Evolutionary conservation across 148 eudicot genomes (phyloP).

Genomic region (Salicornia ramosissima): DNA sequence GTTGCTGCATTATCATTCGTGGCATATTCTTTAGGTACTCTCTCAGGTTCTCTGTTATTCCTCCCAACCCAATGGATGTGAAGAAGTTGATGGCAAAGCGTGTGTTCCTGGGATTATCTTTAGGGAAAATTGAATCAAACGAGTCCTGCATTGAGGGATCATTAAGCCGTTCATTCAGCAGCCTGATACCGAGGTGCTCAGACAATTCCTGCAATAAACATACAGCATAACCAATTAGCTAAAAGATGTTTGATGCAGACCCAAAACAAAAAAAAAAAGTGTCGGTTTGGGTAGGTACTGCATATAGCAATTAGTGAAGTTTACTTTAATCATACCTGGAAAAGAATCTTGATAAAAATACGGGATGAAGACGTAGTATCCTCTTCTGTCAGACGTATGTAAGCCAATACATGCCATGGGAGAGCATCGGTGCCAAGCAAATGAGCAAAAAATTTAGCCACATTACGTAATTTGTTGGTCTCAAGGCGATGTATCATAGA

Average conservation of each 20-base stretch:
- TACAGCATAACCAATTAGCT: not conserved
- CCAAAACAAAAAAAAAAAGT: not conserved
- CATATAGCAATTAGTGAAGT: not conserved
- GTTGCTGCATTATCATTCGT: conserved; percentile 80
- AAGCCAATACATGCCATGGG: conserved; percentile 83
- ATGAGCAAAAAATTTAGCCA: conserved; percentile 92
- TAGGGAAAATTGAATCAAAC: conserved; percentile 74
- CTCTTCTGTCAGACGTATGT: conserved; percentile 84
- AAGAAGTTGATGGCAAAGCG: conserved; percentile 82
- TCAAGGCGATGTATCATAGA: conserved; percentile 96
- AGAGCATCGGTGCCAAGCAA: conserved; percentile 81
- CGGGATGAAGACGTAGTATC: conserved; percentile 93
- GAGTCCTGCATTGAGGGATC: conserved; percentile 74
- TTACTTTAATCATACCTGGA: conserved; percentile 61
- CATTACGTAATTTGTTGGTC: conserved; percentile 83
- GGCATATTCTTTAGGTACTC: conserved; percentile 93
- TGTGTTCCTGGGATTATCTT: conserved; percentile 75
- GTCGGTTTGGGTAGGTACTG: not conserved
- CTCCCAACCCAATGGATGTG: conserved; percentile 86
- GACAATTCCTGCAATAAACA: conserved; percentile 60
- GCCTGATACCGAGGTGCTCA: conserved; percentile 78
- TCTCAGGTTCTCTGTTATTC: conserved; percentile 78
- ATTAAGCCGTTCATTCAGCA: conserved; percentile 69
- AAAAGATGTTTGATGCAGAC: no score
- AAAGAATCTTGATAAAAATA: conserved; percentile 92